Percentiles rank a stretch among this genome's conserved stretches.
Evolutionary conservation across 768 basidiomycete species (phyloP).

Genomic region (Gyrodon lividus): DNA sequence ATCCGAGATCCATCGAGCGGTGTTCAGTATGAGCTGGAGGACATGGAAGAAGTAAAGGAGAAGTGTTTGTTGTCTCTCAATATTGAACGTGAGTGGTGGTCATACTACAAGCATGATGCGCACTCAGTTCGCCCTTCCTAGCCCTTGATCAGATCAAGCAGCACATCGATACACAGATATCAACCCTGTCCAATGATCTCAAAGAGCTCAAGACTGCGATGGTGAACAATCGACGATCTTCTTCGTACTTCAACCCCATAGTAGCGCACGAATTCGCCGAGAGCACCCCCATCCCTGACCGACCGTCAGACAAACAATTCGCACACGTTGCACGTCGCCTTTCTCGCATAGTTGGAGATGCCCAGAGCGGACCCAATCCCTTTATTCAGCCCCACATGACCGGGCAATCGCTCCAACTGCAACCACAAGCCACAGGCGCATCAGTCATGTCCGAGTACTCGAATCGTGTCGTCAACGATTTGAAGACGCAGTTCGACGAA

Average conservation of each 20-base stretch:
- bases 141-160: conserved; percentile 98
- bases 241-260: conserved; percentile 46
- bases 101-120: conserved; percentile 2
- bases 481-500: conserved; percentile 93
- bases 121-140: conserved; percentile 33
- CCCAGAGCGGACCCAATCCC: conserved; percentile 31
- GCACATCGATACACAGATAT: conserved; percentile 92
- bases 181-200: conserved; percentile 79
- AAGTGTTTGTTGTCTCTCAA: conserved; percentile 88
- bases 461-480: conserved; percentile 69
- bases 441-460: conserved; percentile 74
- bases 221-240: conserved; percentile 50
- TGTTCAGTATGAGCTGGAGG: conserved; percentile 94
- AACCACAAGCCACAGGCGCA: conserved; percentile 73
- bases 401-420: conserved; percentile 55
- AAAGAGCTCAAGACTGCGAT: conserved; percentile 81
- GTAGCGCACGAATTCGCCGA: conserved; percentile 58
- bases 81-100: conserved; percentile 81
- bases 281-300: conserved; percentile 58
- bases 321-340: conserved; percentile 70
- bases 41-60: conserved; percentile 88
- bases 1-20: conserved; percentile 90
- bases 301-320: conserved; percentile 78
- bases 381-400: conserved; percentile 62
- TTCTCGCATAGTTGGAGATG: conserved; percentile 62